A percentile compares a stretch with the other conserved stretches of the same genome.
Conservation (phyloP, 441 rosid genomes). For the Macaranga tanarius region DNA sequence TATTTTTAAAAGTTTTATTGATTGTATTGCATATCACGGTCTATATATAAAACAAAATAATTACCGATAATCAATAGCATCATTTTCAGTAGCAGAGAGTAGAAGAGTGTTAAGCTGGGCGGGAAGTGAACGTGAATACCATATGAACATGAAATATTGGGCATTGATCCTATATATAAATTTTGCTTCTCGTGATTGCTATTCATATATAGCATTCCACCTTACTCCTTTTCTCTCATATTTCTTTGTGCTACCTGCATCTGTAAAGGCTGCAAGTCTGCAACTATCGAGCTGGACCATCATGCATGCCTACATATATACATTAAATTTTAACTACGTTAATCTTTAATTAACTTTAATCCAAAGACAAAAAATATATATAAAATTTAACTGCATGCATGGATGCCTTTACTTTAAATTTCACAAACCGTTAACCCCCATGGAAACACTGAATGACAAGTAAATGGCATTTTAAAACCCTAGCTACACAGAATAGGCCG, state of each 20-base stretch:
- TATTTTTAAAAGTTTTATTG: no score
- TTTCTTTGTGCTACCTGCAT: slow-evolving; percentile 3
- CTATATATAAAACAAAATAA: not conserved
- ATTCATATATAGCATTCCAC: slow-evolving; percentile 2
- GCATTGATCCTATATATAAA: not conserved
- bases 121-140: slow-evolving; percentile 16
- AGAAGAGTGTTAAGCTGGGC: not conserved
- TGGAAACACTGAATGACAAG: slow-evolving; percentile 43
- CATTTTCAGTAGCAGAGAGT: slow-evolving; percentile 28
- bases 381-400: no score
- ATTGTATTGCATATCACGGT: no score
- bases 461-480: slow-evolving; percentile 45
- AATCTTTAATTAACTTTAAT: not conserved
- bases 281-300: slow-evolving; percentile 20
- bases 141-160: slow-evolving; percentile 33
- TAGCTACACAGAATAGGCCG: slow-evolving; percentile 35
- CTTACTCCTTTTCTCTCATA: not conserved
- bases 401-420: slow-evolving; percentile 27
- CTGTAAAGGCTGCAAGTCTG: slow-evolving; percentile 14
- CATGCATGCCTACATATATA: not conserved
- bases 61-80: slow-evolving; percentile 14
- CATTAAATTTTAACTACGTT: not conserved
- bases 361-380: no score
- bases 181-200: slow-evolving; percentile 25
- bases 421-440: slow-evolving; percentile 41